Evolutionary conservation across 2,329 filamentous ascomycete genomes (phyloP).

Genomic region (Aureobasidium lini): DNA sequence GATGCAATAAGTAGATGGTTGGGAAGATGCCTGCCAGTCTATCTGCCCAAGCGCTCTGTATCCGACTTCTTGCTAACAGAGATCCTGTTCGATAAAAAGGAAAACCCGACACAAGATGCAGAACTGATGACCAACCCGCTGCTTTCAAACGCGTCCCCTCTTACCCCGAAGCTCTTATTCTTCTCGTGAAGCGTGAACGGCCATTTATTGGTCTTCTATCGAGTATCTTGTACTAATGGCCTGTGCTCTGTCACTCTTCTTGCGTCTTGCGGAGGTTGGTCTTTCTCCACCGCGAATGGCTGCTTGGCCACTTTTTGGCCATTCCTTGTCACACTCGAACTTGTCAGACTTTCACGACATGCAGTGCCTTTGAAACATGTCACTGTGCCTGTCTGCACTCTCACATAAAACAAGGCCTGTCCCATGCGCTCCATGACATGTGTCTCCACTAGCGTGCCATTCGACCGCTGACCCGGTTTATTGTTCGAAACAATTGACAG

Average conservation of each 20-base stretch:
- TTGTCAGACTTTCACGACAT: neutral
- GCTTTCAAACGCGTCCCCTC: neutral
- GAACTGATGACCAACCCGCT: neutral
- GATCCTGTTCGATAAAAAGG: neutral
- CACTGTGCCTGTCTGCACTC: constrained; percentile 2
- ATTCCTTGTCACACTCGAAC: neutral
- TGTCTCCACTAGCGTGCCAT: neutral
- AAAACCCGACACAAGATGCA: neutral
- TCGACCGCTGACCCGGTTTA: constrained; percentile 5
- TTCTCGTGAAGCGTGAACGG: neutral
- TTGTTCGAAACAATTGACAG: neutral
- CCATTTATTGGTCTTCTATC: neutral
- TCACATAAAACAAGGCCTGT: neutral
- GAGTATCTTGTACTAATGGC: neutral
- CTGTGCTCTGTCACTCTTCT: neutral
- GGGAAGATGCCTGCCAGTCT: neutral
- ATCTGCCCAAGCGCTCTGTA: constrained; percentile 1
- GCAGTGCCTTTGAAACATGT: neutral
- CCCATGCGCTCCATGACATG: constrained; percentile 8
- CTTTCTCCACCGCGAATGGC: neutral
- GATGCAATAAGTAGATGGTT: constrained; percentile 3
- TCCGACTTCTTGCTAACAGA: neutral
- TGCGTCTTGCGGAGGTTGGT: neutral
- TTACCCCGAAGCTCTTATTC: neutral
- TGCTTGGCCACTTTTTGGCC: neutral